Conservation (phyloP, 2,329 filamentous ascomycete species). For the Aureobasidium sp. region DNA sequence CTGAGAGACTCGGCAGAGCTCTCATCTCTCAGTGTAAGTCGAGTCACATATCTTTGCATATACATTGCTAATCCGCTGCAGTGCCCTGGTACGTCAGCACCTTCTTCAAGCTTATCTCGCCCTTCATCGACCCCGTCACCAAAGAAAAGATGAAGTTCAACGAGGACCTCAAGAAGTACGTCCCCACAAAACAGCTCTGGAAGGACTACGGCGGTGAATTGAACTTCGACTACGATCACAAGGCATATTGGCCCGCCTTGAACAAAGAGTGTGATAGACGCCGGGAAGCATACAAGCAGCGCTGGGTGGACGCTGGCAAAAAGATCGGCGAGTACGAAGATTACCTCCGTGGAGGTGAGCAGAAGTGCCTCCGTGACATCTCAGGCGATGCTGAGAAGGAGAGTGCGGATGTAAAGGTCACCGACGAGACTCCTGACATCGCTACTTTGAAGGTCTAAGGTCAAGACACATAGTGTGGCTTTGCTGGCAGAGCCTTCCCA, state of each 20-base stretch:
- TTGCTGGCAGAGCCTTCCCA: slow-evolving; percentile 7
- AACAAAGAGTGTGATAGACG: slow-evolving; percentile 61
- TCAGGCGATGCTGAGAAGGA: slow-evolving; percentile 17
- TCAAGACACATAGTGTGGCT: not conserved
- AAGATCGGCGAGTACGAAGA: slow-evolving; percentile 78
- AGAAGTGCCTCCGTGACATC: slow-evolving; percentile 23
- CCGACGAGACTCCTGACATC: slow-evolving; percentile 20
- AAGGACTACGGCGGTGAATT: slow-evolving; percentile 70
- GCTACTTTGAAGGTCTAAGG: slow-evolving; percentile 20
- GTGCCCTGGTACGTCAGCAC: slow-evolving; percentile 86
- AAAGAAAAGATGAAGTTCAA: slow-evolving; percentile 97
- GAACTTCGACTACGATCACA: slow-evolving; percentile 87
- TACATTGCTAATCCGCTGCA: slow-evolving; percentile 29
- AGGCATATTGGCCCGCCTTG: slow-evolving; percentile 80
- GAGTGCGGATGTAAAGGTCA: slow-evolving; percentile 9
- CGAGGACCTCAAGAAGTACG: slow-evolving; percentile 75
- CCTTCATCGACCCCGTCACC: slow-evolving; percentile 93
- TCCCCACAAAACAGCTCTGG: slow-evolving; percentile 77
- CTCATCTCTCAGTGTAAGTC: slow-evolving; percentile 77
- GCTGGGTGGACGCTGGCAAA: slow-evolving; percentile 77
- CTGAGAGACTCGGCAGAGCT: slow-evolving; percentile 80
- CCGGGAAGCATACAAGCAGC: slow-evolving; percentile 53
- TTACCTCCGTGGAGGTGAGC: slow-evolving; percentile 68
- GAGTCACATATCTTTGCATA: not conserved
- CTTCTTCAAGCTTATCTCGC: slow-evolving; percentile 93